Base-by-base conservation (phyloP, 805 yeast genomes). In the Ogataea haglerorum region DNA sequence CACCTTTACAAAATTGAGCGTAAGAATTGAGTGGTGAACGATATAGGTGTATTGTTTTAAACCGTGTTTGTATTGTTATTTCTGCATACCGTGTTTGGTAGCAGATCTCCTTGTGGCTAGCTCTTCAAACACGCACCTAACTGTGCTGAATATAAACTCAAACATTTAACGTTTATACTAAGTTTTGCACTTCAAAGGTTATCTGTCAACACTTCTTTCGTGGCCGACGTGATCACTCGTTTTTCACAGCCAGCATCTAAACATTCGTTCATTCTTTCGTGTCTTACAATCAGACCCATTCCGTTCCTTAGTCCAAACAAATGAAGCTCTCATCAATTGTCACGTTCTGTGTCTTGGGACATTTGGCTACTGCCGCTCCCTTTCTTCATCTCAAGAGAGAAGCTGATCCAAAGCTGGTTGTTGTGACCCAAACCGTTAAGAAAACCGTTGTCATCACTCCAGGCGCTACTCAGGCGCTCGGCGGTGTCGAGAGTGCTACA, bases 351-450 rank as follows among this genome's bases (percentile, higher is more conserved):
- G 40, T 55, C 30, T 42, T 58, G 5, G 45, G 56, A 10, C 48
- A 51, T 19, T 25, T 49, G 19, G 56, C 46, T 18, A 17, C 34
- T 24, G 57, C 58, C 17, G 58, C 56, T 21, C 62, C 63, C 15
- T 42, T 49, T 19, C 28, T 36, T 25, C 51, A 43, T 28, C 51
- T 45, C 4, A 50, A 49, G 27, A 49, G 55, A 45, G 49, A 45
- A 7, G 47, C 51, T 2, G 50, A 48, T 24, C 47, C 55, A 13
- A 42, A 48, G n/a, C 27, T 48, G 14, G 46, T 51, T n/a, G 43
- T 42, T n/a, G 60, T 56, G 13, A 54, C 60, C 2, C 30, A 49
- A 33, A 47, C 52, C 14, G 55, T 53, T 19, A 30, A 45, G 28
- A 48, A 49, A 3, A 56, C 60, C 3, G 54, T 56, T 13, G 31